Evolutionary conservation across 1,284 basidiomycete genomes (phyloP).

Genomic region (Golubevia pallescens): DNA sequence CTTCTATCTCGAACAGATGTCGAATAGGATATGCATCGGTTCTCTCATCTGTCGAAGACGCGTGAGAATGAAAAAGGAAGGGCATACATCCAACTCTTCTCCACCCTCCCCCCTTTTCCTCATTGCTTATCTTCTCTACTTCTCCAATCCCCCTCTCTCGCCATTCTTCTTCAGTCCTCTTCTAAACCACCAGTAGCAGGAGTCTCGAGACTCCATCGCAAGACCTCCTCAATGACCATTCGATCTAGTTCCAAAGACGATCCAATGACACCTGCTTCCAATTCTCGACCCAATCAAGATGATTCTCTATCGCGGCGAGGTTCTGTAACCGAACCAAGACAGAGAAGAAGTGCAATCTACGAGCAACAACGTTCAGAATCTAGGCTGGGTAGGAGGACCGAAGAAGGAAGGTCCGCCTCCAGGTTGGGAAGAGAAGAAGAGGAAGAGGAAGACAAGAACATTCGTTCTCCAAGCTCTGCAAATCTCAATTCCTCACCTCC

Average conservation of each 20-base stretch:
- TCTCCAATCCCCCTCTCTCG: neutral
- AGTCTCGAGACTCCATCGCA: neutral
- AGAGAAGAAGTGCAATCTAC: neutral
- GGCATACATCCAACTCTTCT: neutral
- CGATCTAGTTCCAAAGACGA: neutral
- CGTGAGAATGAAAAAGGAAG: no score
- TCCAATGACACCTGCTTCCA: neutral
- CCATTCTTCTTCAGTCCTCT: neutral
- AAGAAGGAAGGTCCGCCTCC: neutral
- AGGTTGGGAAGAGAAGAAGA: neutral
- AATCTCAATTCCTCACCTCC: neutral
- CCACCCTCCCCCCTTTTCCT: neutral
- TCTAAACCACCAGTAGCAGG: neutral
- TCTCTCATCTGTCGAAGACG: no score
- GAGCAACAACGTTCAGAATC: neutral
- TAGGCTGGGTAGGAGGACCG: neutral
- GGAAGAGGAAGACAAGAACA: neutral
- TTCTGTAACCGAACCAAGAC: neutral
- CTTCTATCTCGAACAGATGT: no score
- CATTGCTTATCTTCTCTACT: neutral
- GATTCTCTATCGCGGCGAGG: neutral
- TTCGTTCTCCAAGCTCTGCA: neutral
- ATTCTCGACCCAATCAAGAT: neutral
- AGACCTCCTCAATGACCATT: neutral
- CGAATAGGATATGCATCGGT: no score